Base-by-base conservation (phyloP, 768 basidiomycete genomes). In the Podaxis rugospora region DNA sequence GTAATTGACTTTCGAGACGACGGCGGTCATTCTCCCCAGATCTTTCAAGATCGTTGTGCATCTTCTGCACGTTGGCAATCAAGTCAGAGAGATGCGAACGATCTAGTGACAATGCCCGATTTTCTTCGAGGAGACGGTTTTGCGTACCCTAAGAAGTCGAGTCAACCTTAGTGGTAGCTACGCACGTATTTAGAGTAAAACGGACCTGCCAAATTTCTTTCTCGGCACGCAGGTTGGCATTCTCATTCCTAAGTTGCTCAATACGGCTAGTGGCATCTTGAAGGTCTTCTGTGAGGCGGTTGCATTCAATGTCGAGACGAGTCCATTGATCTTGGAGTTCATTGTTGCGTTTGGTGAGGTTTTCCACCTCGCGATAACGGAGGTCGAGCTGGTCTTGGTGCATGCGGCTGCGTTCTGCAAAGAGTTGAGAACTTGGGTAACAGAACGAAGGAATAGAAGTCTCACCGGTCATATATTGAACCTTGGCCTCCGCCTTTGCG, bases 141-240 rank as follows among this genome's bases (percentile, higher is more conserved):
- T 97, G 93, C 35, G 91, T 83, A 63, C 83, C 85, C 93, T 94
- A 61, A 28, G n/a, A 54, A 25, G 42, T 50, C 28, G 47, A 35
- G 27, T 44, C 14, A 27, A 37, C 14, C 27, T 36, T 28, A 1
- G 37, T 39, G n/a, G 36, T 28, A 6, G 2, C 2, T 47, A 6
- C 3, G 14, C 16, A 23, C 21, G 11, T 4, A 27, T 47, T 13
- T 23, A 49, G 4, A 49, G 23, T 11, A 49, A 36, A 1, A 68
- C 82, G 35, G 55, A 92, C 93, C 87, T 93, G 92, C 89, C 90
- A 93, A 37, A 95, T 91, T 68, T 86, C 89, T 78, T 93, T 95
- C 81, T 98, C 96, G 0, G 94, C 95, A 46, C 90, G 86, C 16
- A 97, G 81, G 70, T 92, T 95, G 2, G 92, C 90, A 64, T 80